These are phyloP conservation scores for Solanum rostratum DNA, from an alignment of 257 asterid genomes.

Conservation along the genomic window DNA sequence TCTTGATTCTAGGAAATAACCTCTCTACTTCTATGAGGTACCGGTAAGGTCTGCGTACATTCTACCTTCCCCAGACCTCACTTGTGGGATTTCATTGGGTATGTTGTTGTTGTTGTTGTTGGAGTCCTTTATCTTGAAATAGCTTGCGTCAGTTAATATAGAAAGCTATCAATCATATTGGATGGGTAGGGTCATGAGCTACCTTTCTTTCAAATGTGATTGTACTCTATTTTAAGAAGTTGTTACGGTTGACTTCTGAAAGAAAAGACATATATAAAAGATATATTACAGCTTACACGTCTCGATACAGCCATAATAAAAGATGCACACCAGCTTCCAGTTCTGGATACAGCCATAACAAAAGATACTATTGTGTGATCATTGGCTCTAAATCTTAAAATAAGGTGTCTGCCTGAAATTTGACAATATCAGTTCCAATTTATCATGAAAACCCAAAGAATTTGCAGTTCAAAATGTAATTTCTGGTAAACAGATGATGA, in stretches of 20 bases:
- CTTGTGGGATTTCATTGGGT: no score
- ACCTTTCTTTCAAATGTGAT: not conserved
- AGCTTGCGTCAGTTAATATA: not conserved
- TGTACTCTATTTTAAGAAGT: not conserved
- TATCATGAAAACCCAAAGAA: not conserved
- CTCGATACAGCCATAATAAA: not conserved
- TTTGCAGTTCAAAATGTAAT: not conserved
- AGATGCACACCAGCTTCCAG: not conserved
- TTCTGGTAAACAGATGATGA: not conserved
- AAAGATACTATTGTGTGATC: not conserved
- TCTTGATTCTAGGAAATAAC: no score
- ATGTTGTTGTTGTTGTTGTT: no score
- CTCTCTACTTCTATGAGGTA: no score
- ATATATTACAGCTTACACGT: not conserved
- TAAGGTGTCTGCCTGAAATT: not conserved
- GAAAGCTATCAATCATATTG: not conserved
- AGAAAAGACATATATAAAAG: not conserved
- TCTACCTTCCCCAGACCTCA: no score
- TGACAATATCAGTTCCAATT: not conserved
- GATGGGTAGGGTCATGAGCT: not conserved
- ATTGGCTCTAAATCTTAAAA: not conserved
- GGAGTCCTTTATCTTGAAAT: not conserved
- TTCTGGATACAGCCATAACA: not conserved
- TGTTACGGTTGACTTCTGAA: not conserved
- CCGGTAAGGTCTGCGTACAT: no score